Percentiles rank a stretch among this genome's conserved stretches.
Evolutionary conservation across 2,329 filamentous ascomycete genomes (phyloP).

Genomic region (Verticillium albo-atrum): DNA sequence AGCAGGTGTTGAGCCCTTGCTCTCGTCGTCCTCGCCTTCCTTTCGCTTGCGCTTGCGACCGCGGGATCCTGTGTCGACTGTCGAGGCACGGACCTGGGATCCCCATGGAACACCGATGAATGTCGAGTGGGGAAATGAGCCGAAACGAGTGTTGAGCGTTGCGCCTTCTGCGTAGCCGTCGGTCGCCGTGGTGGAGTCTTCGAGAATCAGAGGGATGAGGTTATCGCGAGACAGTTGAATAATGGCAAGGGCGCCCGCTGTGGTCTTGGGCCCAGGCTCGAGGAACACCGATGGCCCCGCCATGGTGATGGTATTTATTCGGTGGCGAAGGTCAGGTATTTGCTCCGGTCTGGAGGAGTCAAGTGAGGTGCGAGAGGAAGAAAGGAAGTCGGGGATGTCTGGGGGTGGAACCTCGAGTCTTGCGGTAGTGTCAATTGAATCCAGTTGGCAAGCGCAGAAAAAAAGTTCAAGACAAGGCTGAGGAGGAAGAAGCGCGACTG

Average conservation of each 20-base stretch:
- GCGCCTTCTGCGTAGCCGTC: constrained; percentile 73
- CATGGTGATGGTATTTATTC: constrained; percentile 21
- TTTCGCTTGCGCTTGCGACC: constrained; percentile 63
- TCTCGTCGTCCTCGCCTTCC: constrained; percentile 39
- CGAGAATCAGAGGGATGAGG: constrained; percentile 70
- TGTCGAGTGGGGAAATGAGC: constrained; percentile 80
- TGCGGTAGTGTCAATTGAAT: background rate
- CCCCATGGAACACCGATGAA: constrained; percentile 81
- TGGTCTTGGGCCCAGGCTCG: constrained; percentile 59
- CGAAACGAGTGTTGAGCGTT: constrained; percentile 88
- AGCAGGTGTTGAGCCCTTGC: constrained; percentile 11
- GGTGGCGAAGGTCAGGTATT: no score
- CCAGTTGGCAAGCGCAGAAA: background rate
- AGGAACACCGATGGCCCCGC: constrained; percentile 70
- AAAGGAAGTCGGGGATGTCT: background rate
- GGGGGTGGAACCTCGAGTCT: background rate
- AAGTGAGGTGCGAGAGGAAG: no score
- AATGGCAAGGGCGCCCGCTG: constrained; percentile 67
- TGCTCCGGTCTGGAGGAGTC: background rate
- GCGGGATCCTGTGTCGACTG: constrained; percentile 86
- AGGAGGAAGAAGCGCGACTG: background rate
- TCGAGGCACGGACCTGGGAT: constrained; percentile 82
- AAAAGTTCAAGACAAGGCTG: constrained; percentile 2
- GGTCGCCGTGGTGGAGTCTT: constrained; percentile 50
- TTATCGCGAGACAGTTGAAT: constrained; percentile 86